These are phyloP conservation scores for Peronosclerospora sorghi DNA, from an alignment of 352 stramenopile species.

Conservation along the genomic window DNA sequence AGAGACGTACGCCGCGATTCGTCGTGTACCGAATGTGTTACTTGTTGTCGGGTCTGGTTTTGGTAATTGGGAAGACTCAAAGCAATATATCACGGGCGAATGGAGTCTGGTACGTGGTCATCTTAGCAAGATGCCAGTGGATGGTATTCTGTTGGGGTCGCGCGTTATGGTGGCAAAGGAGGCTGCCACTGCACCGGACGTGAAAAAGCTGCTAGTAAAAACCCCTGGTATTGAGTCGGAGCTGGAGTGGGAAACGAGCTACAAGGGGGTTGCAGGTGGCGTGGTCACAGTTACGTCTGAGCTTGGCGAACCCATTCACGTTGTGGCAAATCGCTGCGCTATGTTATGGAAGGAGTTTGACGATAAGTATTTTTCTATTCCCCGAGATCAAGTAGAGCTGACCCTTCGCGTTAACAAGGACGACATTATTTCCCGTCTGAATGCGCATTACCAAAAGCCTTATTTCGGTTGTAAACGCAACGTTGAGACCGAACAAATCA, in stretches of 20 bases:
- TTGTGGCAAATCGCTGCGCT: conserved; percentile 66
- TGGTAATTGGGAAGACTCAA: conserved; percentile 72
- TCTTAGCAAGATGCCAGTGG: conserved; percentile 58
- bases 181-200: conserved; percentile 66
- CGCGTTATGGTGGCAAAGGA: conserved; percentile 84
- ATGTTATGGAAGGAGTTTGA: conserved; percentile 80
- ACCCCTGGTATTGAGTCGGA: conserved; percentile 66
- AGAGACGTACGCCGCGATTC: conserved; percentile 65
- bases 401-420: conserved; percentile 65
- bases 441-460: conserved; percentile 84
- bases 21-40: conserved; percentile 66
- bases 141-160: conserved; percentile 75
- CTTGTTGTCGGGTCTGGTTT: conserved; percentile 82
- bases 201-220: conserved; percentile 79
- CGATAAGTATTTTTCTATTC: conserved; percentile 75
- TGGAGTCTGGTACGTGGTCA: conserved; percentile 55
- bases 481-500: conserved; percentile 21
- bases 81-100: conserved; percentile 73
- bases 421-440: conserved; percentile 65
- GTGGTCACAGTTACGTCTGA: conserved; percentile 79
- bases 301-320: conserved; percentile 79
- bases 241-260: conserved; percentile 68
- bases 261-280: conserved; percentile 51
- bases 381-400: conserved; percentile 54
- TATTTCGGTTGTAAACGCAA: conserved; percentile 71